phyloP scores from a whole-genome alignment of 345 rosid genomes.

The Abelmoschus esculentus region DNA sequence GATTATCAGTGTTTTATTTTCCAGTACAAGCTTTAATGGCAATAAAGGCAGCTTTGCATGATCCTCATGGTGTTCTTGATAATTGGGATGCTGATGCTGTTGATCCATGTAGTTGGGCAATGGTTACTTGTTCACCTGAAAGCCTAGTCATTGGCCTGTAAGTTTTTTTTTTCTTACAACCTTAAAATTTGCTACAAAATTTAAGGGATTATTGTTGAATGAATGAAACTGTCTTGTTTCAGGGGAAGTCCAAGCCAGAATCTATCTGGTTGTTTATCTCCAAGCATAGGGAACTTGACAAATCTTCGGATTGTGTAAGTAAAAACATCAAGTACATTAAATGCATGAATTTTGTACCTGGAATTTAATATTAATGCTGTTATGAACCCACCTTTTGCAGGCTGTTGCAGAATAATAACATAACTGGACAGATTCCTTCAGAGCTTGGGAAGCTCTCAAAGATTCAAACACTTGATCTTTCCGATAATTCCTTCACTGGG shows the following conservation, averaged over 20 bases:
- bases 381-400: slow-evolving; percentile 24
- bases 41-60: slow-evolving; percentile 60
- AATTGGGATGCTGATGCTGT: slow-evolving; percentile 91
- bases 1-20: slow-evolving; percentile 8
- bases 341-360: not conserved
- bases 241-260: slow-evolving; percentile 90
- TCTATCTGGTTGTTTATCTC: slow-evolving; percentile 76
- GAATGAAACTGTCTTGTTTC: slow-evolving; percentile 18
- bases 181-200: slow-evolving; percentile 9
- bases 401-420: slow-evolving; percentile 82
- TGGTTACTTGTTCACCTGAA: slow-evolving; percentile 80
- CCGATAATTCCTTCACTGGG: slow-evolving; percentile 64
- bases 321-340: not conserved
- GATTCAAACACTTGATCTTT: slow-evolving; percentile 89
- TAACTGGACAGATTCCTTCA: slow-evolving; percentile 72
- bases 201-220: not conserved
- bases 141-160: slow-evolving; percentile 77
- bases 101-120: slow-evolving; percentile 97
- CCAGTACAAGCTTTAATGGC: slow-evolving; percentile 86
- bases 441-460: slow-evolving; percentile 66
- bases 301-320: slow-evolving; percentile 80
- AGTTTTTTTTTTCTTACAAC: slow-evolving; percentile 17
- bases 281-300: slow-evolving; percentile 82
- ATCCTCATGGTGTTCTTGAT: slow-evolving; percentile 87
- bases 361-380: not conserved